A percentile compares a stretch with the other conserved stretches of the same genome.
Conservation (phyloP, 2,329 filamentous ascomycete genomes). For the Alternaria burnsii region DNA sequence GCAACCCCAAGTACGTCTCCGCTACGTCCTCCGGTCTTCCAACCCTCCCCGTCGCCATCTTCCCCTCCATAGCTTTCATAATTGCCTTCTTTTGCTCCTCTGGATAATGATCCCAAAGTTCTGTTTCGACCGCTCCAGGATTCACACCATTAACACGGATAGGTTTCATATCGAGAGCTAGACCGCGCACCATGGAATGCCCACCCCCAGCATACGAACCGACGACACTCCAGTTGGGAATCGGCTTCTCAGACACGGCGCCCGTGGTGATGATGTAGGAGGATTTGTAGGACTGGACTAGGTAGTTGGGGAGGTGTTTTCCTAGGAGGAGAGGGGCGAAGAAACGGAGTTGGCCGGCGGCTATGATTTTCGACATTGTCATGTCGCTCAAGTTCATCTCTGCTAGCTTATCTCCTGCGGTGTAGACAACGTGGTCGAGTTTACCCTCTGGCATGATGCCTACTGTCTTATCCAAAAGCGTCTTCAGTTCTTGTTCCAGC, state of each 20-base stretch:
- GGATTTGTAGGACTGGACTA: slow-evolving; percentile 53
- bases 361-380: slow-evolving; percentile 52
- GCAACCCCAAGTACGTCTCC: slow-evolving; percentile 59
- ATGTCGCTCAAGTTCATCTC: slow-evolving; percentile 50
- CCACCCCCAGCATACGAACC: slow-evolving; percentile 60
- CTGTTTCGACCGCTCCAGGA: slow-evolving; percentile 62
- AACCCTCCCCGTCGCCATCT: slow-evolving; percentile 38
- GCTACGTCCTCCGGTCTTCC: slow-evolving; percentile 45
- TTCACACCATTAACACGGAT: slow-evolving; percentile 69
- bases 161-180: slow-evolving; percentile 71
- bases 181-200: slow-evolving; percentile 61
- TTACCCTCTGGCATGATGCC: slow-evolving; percentile 37
- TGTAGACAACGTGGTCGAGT: slow-evolving; percentile 67
- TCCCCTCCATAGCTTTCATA: slow-evolving; percentile 29
- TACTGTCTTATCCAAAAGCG: slow-evolving; percentile 55
- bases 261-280: slow-evolving; percentile 68
- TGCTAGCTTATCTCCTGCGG: slow-evolving; percentile 61
- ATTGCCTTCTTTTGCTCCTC: slow-evolving; percentile 36
- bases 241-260: slow-evolving; percentile 60
- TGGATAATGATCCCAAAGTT: slow-evolving; percentile 50
- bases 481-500: slow-evolving; percentile 59
- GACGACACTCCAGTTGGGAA: slow-evolving; percentile 61
- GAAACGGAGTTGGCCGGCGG: slow-evolving; percentile 60
- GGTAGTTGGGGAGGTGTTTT: slow-evolving; percentile 59
- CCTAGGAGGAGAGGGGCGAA: slow-evolving; percentile 62